A percentile compares a stretch with the other conserved stretches of the same genome.
These are phyloP conservation scores for Bimuria novae-zelandiae DNA, from an alignment of 2,329 filamentous ascomycete genomes.

Conservation along the genomic window DNA sequence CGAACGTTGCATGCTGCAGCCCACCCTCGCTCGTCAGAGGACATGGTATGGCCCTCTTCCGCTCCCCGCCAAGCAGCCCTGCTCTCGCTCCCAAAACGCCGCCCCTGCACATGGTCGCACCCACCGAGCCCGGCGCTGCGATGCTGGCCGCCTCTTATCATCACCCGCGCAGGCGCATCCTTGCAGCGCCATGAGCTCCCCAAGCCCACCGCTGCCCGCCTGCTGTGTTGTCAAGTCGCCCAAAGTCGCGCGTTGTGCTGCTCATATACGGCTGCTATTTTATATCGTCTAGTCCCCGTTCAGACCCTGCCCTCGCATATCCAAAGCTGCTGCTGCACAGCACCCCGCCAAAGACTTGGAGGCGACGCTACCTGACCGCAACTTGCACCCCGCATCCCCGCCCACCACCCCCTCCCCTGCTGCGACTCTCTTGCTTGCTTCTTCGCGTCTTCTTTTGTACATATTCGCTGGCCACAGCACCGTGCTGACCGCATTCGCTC, in stretches of 20 bases:
- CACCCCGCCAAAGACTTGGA: constrained; percentile 24
- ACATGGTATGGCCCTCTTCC: constrained; percentile 51
- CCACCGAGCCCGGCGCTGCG: constrained; percentile 18
- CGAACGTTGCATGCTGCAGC: constrained; percentile 46
- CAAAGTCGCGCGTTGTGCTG: constrained; percentile 16
- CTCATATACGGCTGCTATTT: background rate
- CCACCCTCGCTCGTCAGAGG: constrained; percentile 45
- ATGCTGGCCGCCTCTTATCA: constrained; percentile 29
- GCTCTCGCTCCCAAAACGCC: constrained; percentile 23
- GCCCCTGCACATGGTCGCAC: constrained; percentile 34
- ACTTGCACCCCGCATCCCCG: constrained; percentile 23
- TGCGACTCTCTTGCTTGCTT: constrained; percentile 20
- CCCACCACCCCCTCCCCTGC: constrained; percentile 10
- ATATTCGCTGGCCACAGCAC: constrained; percentile 12
- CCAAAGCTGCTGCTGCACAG: constrained; percentile 25
- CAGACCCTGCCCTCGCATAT: constrained; percentile 44
- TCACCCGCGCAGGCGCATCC: constrained; percentile 39
- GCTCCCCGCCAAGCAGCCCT: constrained; percentile 45
- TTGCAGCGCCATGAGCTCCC: constrained; percentile 33
- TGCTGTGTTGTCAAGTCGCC: constrained; percentile 39
- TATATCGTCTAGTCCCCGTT: constrained; percentile 33
- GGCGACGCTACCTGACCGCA: constrained; percentile 16
- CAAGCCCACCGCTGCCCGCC: constrained; percentile 35
- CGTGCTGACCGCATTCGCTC: constrained; percentile 38
- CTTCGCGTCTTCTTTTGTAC: constrained; percentile 11